Percentiles rank a stretch among this genome's conserved stretches.
Conservation (phyloP, 139 green algal genomes). For the Pedinophyceae sp. region DNA sequence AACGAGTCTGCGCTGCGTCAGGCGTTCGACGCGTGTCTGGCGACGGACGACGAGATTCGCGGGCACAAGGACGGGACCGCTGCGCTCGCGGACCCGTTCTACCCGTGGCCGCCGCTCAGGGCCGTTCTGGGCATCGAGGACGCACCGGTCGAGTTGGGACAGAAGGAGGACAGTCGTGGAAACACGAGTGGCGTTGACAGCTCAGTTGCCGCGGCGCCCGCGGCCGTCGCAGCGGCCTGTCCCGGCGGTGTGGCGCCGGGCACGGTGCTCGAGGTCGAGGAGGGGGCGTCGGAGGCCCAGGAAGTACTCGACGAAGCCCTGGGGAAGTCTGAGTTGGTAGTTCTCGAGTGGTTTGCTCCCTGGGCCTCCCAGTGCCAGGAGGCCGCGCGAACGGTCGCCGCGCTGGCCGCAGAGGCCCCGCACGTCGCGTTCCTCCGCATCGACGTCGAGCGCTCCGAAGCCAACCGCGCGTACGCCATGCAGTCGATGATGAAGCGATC, state of each 20-base stretch:
- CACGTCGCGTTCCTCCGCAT: slow-evolving; percentile 18
- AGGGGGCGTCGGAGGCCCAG: slow-evolving; percentile 32
- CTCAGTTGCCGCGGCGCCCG: neutral
- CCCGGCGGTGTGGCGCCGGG: slow-evolving; percentile 14
- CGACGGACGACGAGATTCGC: too few species aligned
- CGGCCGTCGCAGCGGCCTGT: neutral
- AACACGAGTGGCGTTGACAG: slow-evolving; percentile 11
- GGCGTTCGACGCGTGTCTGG: too few species aligned
- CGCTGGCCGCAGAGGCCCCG: slow-evolving; percentile 10
- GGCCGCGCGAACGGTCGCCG: slow-evolving; percentile 5
- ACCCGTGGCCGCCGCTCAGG: slow-evolving; percentile 30
- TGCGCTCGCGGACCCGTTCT: slow-evolving; percentile 29
- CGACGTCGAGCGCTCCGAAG: slow-evolving; percentile 23
- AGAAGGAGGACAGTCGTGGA: slow-evolving; percentile 12
- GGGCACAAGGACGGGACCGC: too few species aligned
- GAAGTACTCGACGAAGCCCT: slow-evolving; percentile 15
- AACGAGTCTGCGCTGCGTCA: too few species aligned
- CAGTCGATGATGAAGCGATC: slow-evolving; percentile 26
- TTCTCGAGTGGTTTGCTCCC: slow-evolving; percentile 38
- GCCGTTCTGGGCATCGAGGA: slow-evolving; percentile 13
- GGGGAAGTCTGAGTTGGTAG: slow-evolving; percentile 2
- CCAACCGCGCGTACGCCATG: slow-evolving; percentile 24
- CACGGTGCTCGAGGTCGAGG: slow-evolving; percentile 16
- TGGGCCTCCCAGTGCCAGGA: slow-evolving; percentile 25
- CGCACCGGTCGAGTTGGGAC: slow-evolving; percentile 13